Evolutionary conservation across 441 rosid species (phyloP).

Genomic region (Geranium incanum): DNA sequence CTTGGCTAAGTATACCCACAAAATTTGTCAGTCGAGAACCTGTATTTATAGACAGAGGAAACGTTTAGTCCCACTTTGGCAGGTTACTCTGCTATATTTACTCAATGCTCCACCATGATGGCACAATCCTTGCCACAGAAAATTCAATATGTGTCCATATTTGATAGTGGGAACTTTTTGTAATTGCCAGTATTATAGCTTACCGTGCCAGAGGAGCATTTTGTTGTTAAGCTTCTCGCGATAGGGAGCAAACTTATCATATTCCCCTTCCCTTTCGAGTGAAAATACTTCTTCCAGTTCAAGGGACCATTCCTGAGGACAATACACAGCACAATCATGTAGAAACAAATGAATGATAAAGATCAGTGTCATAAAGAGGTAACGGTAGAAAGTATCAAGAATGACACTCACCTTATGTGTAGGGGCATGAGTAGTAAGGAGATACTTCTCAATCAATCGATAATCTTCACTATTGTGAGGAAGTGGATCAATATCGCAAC

Average conservation of each 20-base stretch:
- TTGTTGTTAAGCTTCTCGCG: slow-evolving; percentile 60
- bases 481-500: slow-evolving; percentile 60
- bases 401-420: slow-evolving; percentile 67
- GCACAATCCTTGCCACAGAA: background rate
- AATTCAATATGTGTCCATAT: background rate
- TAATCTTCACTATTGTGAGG: slow-evolving; percentile 80
- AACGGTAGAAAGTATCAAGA: slow-evolving; percentile 8
- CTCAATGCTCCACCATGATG: background rate
- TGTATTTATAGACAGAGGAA: slow-evolving; percentile 26
- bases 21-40: slow-evolving; percentile 93
- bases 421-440: slow-evolving; percentile 82
- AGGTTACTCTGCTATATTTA: background rate
- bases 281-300: slow-evolving; percentile 90
- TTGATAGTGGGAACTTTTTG: background rate
- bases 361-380: background rate
- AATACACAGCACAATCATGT: background rate
- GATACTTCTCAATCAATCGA: slow-evolving; percentile 66
- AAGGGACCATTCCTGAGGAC: slow-evolving; percentile 77
- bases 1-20: slow-evolving; percentile 97
- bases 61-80: slow-evolving; percentile 8
- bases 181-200: slow-evolving; percentile 13
- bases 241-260: slow-evolving; percentile 66
- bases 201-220: slow-evolving; percentile 97
- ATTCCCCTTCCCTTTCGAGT: slow-evolving; percentile 88
- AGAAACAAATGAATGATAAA: background rate